Base-by-base conservation (phyloP, 805 yeast species). In the Kuraishia molischiana region DNA sequence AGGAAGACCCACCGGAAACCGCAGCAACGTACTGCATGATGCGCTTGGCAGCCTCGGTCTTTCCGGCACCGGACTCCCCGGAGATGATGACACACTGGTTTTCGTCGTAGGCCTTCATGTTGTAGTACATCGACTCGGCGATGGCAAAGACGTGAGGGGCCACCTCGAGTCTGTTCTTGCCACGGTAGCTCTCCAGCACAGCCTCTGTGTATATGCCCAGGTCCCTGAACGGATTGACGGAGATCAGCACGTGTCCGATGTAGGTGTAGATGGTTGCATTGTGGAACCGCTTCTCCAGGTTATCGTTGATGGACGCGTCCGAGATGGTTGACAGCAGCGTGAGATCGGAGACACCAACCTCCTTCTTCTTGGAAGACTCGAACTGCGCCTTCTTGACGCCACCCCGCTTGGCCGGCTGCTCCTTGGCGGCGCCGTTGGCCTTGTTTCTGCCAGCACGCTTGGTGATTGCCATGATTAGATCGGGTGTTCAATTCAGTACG, bases 131-230 rank as follows among this genome's bases (percentile, higher is more conserved):
- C 26, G 94, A 65, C 61, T 92, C 99, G 9, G 99, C 98, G 51
- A 92, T 87, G 38, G 97, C 95, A 61, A 81, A 92, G 22, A 92
- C 98, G 61, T 92, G 99, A 3, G 99, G 99, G 14, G 97, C 95
- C 21, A 84, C 95, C 62, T 92, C 99, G 41, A 92, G 67, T 51
- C 99, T 71, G 59, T 92, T 92, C 58, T 89, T 87, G 44, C 95
- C 95, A 58, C 79, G 77, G 54, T 92, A 92, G 15, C 81, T 67
- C 41, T 75, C 74, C 45, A 90, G 65, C 2, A 79, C 78, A 18
- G 77, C 79, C 36, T 77, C 83, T 5, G 97, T 86, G 61, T 92
- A 92, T 37, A 92, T 92, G 2, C 99, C 99, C 52, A 92, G 66
- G 57, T 92, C 99, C 46, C 87, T 77, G 64, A 92, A 92, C 2